Base-by-base conservation (phyloP, 1,139 yeast genomes). In the Debaryomycetaceae sp. region DNA sequence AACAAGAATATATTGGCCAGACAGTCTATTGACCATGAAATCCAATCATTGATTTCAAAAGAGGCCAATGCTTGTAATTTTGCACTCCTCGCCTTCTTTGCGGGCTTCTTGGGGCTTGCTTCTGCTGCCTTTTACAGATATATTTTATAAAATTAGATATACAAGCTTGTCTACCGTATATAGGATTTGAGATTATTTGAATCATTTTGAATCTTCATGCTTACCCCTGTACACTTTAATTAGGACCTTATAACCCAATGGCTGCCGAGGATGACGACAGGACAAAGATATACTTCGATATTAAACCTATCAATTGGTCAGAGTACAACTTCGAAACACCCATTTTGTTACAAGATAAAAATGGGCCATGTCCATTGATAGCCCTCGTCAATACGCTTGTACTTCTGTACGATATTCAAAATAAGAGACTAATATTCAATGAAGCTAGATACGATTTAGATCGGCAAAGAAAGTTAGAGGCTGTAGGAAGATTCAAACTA, bases 301-400 rank as follows among this genome's bases (percentile, higher is more conserved):
- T 66, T 4, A 60, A 62, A 42, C 38, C 47, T 6, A 56, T 66
- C 6, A 41, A 42, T 6, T 66, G 72, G 72, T 58, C 68, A 1
- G 68, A 66, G 39, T 66, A 66, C 50, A 64, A 63, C 39, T 60
- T 65, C 37, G 58, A 58, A 46, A 69, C 80, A 23, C 82, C 79
- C n/a, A 80, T 90, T 34, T 65, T 91, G n/a, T 65, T 88, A 17
- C 97, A 91, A 63, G 87, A 87, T 50, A 73, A 65, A 40, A 88
- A 90, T 56, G 97, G 97, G 0, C 96, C 97, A 0, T 90, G 97
- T 58, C 96, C 97, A 1, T 65, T 91, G 38, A 78, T 90, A n/a
- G 91, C 97, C 0, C 66, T 91, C 38, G 75, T 83, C 42, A 91
- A 91, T 59, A 79, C 90, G 0, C 59, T 89, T 27, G 52, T 83